These are phyloP conservation scores for Leccinum olivaceopallidum DNA, from an alignment of 768 basidiomycete genomes.

Conservation along the genomic window DNA sequence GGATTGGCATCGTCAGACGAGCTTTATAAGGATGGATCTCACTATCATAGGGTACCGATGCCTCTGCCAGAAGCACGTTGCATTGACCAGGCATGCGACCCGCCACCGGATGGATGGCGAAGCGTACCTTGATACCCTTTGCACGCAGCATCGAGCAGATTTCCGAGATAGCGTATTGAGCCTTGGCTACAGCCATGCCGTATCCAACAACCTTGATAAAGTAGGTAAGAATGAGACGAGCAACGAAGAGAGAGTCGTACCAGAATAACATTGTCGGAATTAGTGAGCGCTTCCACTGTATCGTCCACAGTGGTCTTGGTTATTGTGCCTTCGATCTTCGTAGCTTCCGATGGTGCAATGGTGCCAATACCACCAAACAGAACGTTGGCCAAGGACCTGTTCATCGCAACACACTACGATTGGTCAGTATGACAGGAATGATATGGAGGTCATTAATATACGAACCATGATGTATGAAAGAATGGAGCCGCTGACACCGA, in stretches of 20 bases:
- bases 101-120: slow-evolving; percentile 88
- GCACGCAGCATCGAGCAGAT: slow-evolving; percentile 71
- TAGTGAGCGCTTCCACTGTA: slow-evolving; percentile 72
- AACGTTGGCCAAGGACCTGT: slow-evolving; percentile 81
- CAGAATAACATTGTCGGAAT: slow-evolving; percentile 83
- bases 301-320: slow-evolving; percentile 81
- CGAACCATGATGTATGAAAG: slow-evolving; percentile 90
- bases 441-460: background rate
- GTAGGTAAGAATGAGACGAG: slow-evolving; percentile 6
- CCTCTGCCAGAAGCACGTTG: slow-evolving; percentile 89
- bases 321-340: slow-evolving; percentile 82
- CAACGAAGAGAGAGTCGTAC: slow-evolving; percentile 34
- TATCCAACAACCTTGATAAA: slow-evolving; percentile 70
- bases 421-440: slow-evolving; percentile 4
- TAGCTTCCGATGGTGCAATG: slow-evolving; percentile 50
- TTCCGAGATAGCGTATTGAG: slow-evolving; percentile 77
- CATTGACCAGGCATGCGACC: slow-evolving; percentile 94
- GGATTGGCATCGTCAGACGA: background rate
- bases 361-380: slow-evolving; percentile 84
- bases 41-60: slow-evolving; percentile 90
- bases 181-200: slow-evolving; percentile 92
- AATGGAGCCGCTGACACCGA: slow-evolving; percentile 89
- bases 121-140: slow-evolving; percentile 79
- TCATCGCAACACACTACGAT: slow-evolving; percentile 86
- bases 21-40: slow-evolving; percentile 26